Conservation (phyloP, 306 rosid genomes). For the Mimosa pudica region DNA sequence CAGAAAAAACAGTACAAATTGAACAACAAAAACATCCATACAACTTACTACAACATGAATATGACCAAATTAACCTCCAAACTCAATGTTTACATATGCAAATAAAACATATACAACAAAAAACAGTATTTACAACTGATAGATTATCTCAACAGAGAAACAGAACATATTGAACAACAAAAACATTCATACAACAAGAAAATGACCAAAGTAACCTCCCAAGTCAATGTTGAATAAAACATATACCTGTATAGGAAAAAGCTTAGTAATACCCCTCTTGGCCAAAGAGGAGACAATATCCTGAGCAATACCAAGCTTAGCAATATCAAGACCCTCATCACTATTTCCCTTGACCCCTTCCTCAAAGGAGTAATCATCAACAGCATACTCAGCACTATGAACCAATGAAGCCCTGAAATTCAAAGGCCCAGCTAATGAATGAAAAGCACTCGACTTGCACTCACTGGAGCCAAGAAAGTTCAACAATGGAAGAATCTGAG, state of each 20-base stretch:
- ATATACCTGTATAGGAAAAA: slow-evolving; percentile 90
- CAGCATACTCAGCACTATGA: slow-evolving; percentile 57
- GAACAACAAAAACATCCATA: background rate
- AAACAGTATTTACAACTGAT: background rate
- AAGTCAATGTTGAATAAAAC: background rate
- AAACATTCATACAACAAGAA: background rate
- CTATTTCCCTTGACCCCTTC: slow-evolving; percentile 44
- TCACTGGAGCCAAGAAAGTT: background rate
- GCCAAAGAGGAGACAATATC: slow-evolving; percentile 85
- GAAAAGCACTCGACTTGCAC: slow-evolving; percentile 44
- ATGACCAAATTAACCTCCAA: background rate
- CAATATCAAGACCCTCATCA: slow-evolving; percentile 80
- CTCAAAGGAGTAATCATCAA: slow-evolving; percentile 49
- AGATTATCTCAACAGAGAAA: background rate
- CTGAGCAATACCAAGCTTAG: slow-evolving; percentile 69
- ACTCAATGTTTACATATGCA: background rate
- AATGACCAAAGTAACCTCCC: background rate
- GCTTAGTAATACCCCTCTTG: slow-evolving; percentile 75
- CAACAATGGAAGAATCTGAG: slow-evolving; percentile 33
- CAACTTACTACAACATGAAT: background rate
- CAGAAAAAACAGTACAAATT: background rate
- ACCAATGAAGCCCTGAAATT: slow-evolving; percentile 55
- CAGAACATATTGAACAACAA: background rate
- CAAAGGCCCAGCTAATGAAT: slow-evolving; percentile 52
- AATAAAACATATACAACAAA: background rate